A percentile compares a stretch with the other conserved stretches of the same genome.
These are phyloP conservation scores for Ustilago esculenta DNA, from an alignment of 1,284 basidiomycete genomes.

Conservation along the genomic window DNA sequence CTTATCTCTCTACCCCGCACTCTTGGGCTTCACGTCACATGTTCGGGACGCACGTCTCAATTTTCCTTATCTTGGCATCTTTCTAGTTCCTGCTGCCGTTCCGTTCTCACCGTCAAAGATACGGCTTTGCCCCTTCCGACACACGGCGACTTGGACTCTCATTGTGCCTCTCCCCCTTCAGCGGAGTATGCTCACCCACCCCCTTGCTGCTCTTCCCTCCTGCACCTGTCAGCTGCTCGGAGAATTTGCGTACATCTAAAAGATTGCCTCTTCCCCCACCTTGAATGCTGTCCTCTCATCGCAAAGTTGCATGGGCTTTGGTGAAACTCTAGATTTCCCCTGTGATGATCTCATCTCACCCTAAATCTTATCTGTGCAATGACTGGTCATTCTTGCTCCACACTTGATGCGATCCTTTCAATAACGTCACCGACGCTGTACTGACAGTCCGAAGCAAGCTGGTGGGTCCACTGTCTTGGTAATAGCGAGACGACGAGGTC, in stretches of 20 bases:
- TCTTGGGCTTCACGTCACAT: no score
- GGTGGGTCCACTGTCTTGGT: no score
- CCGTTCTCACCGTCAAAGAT: neutral
- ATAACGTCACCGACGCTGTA: no score
- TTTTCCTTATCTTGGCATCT: neutral
- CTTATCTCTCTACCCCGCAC: constrained; percentile 2
- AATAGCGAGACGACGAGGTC: no score
- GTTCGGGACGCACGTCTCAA: no score
- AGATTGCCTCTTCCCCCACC: neutral
- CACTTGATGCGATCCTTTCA: no score
- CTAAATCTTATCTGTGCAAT: no score
- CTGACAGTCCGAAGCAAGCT: no score
- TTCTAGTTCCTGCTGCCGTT: neutral
- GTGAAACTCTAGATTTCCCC: neutral
- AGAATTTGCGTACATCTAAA: constrained; percentile 10
- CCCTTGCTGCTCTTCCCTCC: no score
- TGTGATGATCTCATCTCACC: no score
- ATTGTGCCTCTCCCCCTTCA: neutral
- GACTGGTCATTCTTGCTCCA: neutral
- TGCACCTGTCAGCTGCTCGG: neutral
- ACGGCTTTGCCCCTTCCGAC: neutral
- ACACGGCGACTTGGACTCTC: neutral
- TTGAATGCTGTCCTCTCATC: no score
- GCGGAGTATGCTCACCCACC: neutral
- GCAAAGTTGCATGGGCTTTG: no score